These are phyloP conservation scores for Ceratobasidium sp. DNA, from an alignment of 1,284 basidiomycete species.

Conservation along the genomic window DNA sequence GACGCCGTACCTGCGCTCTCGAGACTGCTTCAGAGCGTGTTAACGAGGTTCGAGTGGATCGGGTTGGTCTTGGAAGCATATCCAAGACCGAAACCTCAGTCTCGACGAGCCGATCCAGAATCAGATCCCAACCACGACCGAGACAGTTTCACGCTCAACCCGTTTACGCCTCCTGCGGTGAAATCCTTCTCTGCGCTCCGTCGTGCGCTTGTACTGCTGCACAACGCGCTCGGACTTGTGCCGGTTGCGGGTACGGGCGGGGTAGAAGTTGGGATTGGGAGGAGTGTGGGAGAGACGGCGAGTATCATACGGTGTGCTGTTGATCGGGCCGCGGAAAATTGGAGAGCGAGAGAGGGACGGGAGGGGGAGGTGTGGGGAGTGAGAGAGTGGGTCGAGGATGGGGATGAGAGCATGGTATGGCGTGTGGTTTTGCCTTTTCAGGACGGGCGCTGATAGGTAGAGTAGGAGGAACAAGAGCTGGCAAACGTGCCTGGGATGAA, in stretches of 20 bases:
- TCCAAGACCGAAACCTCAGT: slow-evolving; percentile 5
- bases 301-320: slow-evolving; percentile 27
- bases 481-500: slow-evolving; percentile 13
- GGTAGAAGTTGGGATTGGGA: slow-evolving; percentile 21
- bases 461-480: slow-evolving; percentile 34
- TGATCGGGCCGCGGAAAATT: slow-evolving; percentile 1
- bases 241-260: background rate
- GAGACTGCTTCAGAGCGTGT: slow-evolving; percentile 13
- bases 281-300: slow-evolving; percentile 4
- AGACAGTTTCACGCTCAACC: background rate
- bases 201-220: slow-evolving; percentile 7
- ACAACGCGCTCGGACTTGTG: background rate
- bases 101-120: background rate
- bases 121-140: background rate
- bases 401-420: background rate
- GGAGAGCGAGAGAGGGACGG: slow-evolving; percentile 15
- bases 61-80: slow-evolving; percentile 26
- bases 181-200: slow-evolving; percentile 11
- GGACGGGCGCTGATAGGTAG: background rate
- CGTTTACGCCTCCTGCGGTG: slow-evolving; percentile 11
- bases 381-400: slow-evolving; percentile 31
- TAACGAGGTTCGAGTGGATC: slow-evolving; percentile 23
- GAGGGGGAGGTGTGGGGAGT: slow-evolving; percentile 30
- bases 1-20: slow-evolving; percentile 24
- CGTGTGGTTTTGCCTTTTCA: background rate